Base-by-base conservation (phyloP, 2,329 filamentous ascomycete genomes). In the Colletotrichum agaves region DNA sequence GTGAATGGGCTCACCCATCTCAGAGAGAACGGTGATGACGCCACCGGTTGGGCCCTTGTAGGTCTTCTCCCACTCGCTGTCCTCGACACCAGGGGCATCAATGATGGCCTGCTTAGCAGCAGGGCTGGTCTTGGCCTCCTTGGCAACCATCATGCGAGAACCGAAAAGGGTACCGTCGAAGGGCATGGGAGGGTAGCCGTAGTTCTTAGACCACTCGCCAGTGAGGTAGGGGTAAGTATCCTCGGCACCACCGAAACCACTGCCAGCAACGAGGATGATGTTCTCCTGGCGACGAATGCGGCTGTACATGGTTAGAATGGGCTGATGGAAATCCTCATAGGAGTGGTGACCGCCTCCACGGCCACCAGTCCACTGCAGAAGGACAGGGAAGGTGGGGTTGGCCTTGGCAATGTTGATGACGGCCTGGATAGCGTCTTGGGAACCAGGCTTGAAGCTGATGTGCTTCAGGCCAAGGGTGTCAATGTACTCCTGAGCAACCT, bases 1-100 rank as follows among this genome's bases (percentile, higher is more conserved):
- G 85, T 99, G 96, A 70, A 99, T 99, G 5, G 96, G 97, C 85
- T 99, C 96, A 50, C 96, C 97, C 97, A 99, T 99, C 82, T 99
- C 96, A 1, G 96, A 99, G 71, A 94, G 90, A 55, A 99, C 96
- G 31, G 96, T 99, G 74, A 99, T 95, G 71, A 99, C 90, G 78
- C 96, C 96, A 74, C 96, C 96, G 64, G 94, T 92, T 27, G 94
- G 87, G 17, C 93, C 93, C 83, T 95, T 93, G 84, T 97, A 97
- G 5, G 93, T 97, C 82, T 94, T 90, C 81, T 97, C 94, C 94
- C 94, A 98, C 72, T 95, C 87, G 69, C 79, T 80, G 75, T 98
- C 94, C 57, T 92, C 91, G 39, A 97, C 84, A 77, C 94, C 94
- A 68, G 90, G 88, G 4, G 94, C 93, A 69, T 94, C 93, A 43